Evolutionary conservation across 176 grass and related monocot genomes (phyloP).

Genomic region (Cenchrus americanus): DNA sequence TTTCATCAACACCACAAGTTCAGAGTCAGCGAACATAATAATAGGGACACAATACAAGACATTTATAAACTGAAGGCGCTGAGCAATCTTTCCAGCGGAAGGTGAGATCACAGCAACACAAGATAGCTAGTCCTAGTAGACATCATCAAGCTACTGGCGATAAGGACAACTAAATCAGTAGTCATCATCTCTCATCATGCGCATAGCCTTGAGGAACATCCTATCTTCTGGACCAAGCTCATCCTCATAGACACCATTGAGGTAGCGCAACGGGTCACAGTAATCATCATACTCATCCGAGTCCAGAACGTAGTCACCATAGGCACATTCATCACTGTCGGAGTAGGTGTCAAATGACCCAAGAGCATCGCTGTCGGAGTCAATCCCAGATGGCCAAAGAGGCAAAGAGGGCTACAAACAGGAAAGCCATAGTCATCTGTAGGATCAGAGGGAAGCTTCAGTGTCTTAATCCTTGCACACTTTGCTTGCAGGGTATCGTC

Average conservation of each 20-base stretch:
- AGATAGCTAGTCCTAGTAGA: neutral
- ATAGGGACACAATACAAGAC: neutral
- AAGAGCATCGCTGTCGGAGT: neutral
- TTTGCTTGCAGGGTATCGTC: neutral
- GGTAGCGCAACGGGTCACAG: constrained; percentile 1
- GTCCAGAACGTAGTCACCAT: constrained; percentile 9
- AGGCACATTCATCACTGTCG: neutral
- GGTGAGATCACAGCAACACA: neutral
- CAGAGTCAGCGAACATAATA: neutral
- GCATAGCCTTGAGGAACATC: constrained; percentile 13
- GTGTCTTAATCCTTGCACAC: neutral
- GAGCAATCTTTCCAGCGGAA: neutral
- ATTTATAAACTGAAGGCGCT: neutral
- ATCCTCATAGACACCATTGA: neutral
- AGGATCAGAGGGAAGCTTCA: neutral
- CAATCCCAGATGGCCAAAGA: neutral
- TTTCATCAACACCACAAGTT: neutral
- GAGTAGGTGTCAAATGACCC: neutral
- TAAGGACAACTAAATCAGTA: neutral
- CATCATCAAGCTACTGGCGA: neutral
- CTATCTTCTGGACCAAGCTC: constrained; percentile 7
- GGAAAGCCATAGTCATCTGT: neutral
- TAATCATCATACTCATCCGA: constrained; percentile 1
- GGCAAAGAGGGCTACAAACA: neutral
- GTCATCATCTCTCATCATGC: neutral